phyloP scores from a whole-genome alignment of 805 yeast genomes.

The Diddensiella caesifluorescens region DNA sequence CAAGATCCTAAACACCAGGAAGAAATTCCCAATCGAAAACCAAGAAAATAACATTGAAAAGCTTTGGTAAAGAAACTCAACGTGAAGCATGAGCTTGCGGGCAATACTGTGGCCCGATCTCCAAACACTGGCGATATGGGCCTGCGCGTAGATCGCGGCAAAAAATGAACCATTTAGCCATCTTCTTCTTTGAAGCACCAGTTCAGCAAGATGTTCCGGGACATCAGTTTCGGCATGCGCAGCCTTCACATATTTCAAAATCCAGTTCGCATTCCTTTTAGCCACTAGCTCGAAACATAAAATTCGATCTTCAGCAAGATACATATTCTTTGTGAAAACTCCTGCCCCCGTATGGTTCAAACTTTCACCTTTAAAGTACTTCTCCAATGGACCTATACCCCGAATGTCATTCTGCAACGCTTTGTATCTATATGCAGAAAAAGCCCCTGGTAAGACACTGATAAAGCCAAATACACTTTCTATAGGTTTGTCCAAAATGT shows the following conservation, averaged over 20 bases:
- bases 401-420: constrained; percentile 63
- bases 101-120: constrained; percentile 57
- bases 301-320: constrained; percentile 93
- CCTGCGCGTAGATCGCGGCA: constrained; percentile 83
- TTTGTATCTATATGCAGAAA: constrained; percentile 83
- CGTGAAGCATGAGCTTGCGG: constrained; percentile 66
- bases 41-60: constrained; percentile 75
- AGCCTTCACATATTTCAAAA: constrained; percentile 75
- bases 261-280: constrained; percentile 65
- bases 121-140: constrained; percentile 75
- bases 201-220: constrained; percentile 80
- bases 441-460: constrained; percentile 93
- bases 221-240: constrained; percentile 96
- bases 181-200: constrained; percentile 86
- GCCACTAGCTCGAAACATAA: constrained; percentile 95
- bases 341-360: constrained; percentile 60
- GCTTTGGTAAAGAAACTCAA: constrained; percentile 77
- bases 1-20: constrained; percentile 81
- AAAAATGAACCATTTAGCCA: constrained; percentile 97
- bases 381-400: constrained; percentile 81
- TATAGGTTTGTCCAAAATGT: constrained; percentile 91
- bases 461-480: constrained; percentile 94
- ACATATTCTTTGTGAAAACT: constrained; percentile 92
- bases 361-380: constrained; percentile 89
- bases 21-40: constrained; percentile 89